Base-by-base conservation (phyloP, 148 eudicot genomes). In the Cornus florida region DNA sequence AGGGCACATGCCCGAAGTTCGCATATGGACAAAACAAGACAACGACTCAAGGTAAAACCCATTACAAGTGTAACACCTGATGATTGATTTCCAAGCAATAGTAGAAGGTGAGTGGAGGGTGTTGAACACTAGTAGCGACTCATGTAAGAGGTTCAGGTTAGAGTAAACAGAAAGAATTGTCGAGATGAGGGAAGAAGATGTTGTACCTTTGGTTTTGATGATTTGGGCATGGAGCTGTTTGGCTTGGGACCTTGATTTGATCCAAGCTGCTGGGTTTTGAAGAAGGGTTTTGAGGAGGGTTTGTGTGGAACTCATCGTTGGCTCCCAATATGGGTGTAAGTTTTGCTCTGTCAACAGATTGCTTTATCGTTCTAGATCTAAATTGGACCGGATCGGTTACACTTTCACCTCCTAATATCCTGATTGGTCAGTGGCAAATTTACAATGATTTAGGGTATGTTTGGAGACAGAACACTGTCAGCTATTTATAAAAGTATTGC, bases 141-240 rank as follows among this genome's bases (percentile, higher is more conserved):
- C 90, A 46, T 78, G 83, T 16, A 88, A 62, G 23, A 87, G 89
- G 35, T 80, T 84, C 72, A 90, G 82, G 31, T 86, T 86, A 0
- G 92, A 75, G 89, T 89, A 90, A 70, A 90, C 57, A 22, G 90
- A 85, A 20, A 93, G 85, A 59, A 88, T 56, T 56, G 72, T 70
- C 28, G 91, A 82, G 4, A 71, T 67, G 39, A 67, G 71, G 43
- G 53, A 39, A 16, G 32, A 48, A 67, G 64, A 80, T 75, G 9
- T 23, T 7, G 35, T 11, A 38, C 71, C 62, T 59, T 80, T 60
- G 46, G 79, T 77, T 84, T 84, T 90, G 85, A 93, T 69, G 80
- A 93, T 67, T 12, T 87, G 93, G 79, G 96, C 96, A 84, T 95
- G 98, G 67, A 93, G 85, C 71, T 91, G 94, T 39, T 84, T 87